Evolutionary conservation across 2,329 filamentous ascomycete species (phyloP).

Genomic region (Cladophialophora immunda): DNA sequence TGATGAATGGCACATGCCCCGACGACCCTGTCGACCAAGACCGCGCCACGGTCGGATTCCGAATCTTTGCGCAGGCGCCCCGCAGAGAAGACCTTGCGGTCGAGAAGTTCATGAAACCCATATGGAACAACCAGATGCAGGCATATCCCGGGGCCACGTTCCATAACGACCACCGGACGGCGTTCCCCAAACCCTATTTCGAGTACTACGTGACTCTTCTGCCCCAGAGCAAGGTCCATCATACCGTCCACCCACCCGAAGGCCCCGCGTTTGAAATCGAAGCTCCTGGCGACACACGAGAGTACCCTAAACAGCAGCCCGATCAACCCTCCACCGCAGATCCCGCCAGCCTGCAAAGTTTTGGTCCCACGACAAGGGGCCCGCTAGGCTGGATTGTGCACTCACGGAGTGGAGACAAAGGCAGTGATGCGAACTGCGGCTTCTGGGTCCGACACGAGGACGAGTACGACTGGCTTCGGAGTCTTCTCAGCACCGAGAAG

Average conservation of each 20-base stretch:
- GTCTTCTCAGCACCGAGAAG: slow-evolving; percentile 27
- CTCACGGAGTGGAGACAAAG: slow-evolving; percentile 55
- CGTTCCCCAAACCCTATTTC: too few species aligned
- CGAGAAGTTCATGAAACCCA: slow-evolving; percentile 35
- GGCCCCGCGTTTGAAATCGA: not conserved
- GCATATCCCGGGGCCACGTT: too few species aligned
- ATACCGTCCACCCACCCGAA: not conserved
- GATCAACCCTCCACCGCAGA: not conserved
- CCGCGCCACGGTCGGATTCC: slow-evolving; percentile 45
- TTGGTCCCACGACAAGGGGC: slow-evolving; percentile 37
- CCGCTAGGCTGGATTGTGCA: slow-evolving; percentile 48
- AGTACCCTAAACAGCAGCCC: not conserved
- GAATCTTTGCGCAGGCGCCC: slow-evolving; percentile 53
- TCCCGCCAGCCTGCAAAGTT: not conserved
- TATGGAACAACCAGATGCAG: slow-evolving; percentile 37
- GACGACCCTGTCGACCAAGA: slow-evolving; percentile 46
- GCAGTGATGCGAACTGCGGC: slow-evolving; percentile 55
- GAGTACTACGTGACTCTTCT: not conserved
- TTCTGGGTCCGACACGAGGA: slow-evolving; percentile 55
- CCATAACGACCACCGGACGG: too few species aligned
- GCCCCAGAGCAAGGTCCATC: not conserved
- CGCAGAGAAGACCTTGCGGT: slow-evolving; percentile 42
- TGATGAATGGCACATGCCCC: slow-evolving; percentile 29
- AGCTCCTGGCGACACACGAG: not conserved
- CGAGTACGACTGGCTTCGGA: slow-evolving; percentile 55